A percentile compares a stretch with the other conserved stretches of the same genome.
These are phyloP conservation scores for Claviceps monticola DNA, from an alignment of 2,329 filamentous ascomycete genomes.

Conservation along the genomic window DNA sequence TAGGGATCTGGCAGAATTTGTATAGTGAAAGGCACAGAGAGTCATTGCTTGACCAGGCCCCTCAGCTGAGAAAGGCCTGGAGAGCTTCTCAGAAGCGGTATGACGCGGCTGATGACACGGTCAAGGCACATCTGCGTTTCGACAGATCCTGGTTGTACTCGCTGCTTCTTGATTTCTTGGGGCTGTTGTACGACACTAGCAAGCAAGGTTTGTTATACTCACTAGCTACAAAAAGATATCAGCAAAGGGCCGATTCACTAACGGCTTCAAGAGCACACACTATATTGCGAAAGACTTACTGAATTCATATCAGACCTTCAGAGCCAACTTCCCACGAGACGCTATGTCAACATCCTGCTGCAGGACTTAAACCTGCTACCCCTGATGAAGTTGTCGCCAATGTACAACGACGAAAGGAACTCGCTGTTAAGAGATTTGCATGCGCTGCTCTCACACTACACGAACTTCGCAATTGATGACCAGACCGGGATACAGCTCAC, in stretches of 20 bases:
- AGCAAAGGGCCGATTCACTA: not conserved
- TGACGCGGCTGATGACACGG: conserved; percentile 68
- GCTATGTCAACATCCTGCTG: conserved; percentile 82
- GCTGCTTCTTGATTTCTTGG: conserved; percentile 69
- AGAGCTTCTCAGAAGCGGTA: conserved; percentile 74
- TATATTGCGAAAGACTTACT: conserved; percentile 82
- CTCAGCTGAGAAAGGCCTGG: conserved; percentile 81
- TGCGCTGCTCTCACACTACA: conserved; percentile 72
- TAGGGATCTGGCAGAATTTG: conserved; percentile 90
- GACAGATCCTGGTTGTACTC: conserved; percentile 91
- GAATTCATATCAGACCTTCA: conserved; percentile 84
- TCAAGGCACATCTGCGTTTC: conserved; percentile 70
- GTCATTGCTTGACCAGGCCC: conserved; percentile 53
- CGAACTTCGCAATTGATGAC: conserved; percentile 80
- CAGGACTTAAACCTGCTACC: conserved; percentile 75
- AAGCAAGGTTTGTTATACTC: conserved; percentile 27
- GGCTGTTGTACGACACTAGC: conserved; percentile 48
- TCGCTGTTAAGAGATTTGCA: conserved; percentile 68
- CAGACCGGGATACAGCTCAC: conserved; percentile 69
- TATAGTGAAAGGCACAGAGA: conserved; percentile 65
- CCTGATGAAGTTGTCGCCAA: conserved; percentile 61
- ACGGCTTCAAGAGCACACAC: not conserved
- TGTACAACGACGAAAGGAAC: conserved; percentile 63
- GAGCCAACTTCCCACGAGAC: conserved; percentile 83
- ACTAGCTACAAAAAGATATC: not conserved